These are phyloP conservation scores for Chlorella sp. DNA, from an alignment of 139 green algal genomes.

Conservation along the genomic window DNA sequence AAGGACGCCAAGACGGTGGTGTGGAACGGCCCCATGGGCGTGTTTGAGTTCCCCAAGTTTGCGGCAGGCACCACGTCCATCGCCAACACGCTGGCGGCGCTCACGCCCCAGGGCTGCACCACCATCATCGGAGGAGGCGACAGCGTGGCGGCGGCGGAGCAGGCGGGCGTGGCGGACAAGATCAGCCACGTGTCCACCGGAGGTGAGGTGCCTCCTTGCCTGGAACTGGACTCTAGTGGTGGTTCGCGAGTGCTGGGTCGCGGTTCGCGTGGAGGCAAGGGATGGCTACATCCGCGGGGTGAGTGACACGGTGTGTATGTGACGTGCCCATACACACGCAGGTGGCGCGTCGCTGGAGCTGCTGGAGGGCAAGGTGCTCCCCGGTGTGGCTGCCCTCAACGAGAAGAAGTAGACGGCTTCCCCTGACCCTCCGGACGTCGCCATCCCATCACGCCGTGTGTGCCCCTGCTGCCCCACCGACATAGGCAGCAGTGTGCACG, in stretches of 20 bases:
- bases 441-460: too few species aligned
- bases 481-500: too few species aligned
- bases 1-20: constrained; percentile 92
- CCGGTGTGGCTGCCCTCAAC: constrained; percentile 91
- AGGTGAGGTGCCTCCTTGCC: too few species aligned
- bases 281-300: too few species aligned
- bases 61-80: constrained; percentile 84
- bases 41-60: constrained; percentile 97
- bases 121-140: constrained; percentile 99
- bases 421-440: too few species aligned
- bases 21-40: constrained; percentile 98
- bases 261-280: too few species aligned
- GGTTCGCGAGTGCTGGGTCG: too few species aligned
- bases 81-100: constrained; percentile 81
- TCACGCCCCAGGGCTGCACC: constrained; percentile 70
- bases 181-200: constrained; percentile 96
- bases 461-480: background rate
- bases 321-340: constrained; percentile 19
- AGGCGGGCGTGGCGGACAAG: constrained; percentile 40
- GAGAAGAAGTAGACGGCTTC: constrained; percentile 58
- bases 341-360: constrained; percentile 97
- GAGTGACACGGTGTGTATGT: too few species aligned
- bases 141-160: constrained; percentile 97
- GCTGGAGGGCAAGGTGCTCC: constrained; percentile 98
- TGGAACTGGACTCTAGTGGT: too few species aligned